phyloP scores from a whole-genome alignment of 345 rosid genomes.

The Conringia planisiliqua region DNA sequence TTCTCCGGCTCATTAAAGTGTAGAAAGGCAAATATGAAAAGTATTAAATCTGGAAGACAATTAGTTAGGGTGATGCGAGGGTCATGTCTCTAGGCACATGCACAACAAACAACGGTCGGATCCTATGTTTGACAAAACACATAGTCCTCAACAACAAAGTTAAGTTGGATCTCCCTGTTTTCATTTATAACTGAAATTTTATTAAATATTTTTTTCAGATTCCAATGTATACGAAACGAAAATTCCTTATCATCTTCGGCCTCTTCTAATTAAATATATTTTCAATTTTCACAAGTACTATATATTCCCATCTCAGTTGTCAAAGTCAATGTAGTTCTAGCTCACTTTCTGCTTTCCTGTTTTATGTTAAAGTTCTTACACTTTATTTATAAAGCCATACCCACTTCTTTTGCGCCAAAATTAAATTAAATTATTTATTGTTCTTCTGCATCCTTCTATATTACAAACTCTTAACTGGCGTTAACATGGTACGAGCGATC shows the following conservation, averaged over 20 bases:
- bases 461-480: neutral
- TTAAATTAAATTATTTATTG: neutral
- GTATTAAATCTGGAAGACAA: slow-evolving; percentile 26
- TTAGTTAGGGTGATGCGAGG: slow-evolving; percentile 34
- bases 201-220: slow-evolving; percentile 14
- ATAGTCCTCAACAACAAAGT: slow-evolving; percentile 24
- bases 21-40: slow-evolving; percentile 18
- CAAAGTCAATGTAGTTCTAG: slow-evolving; percentile 20
- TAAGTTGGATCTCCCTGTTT: slow-evolving; percentile 28
- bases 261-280: neutral
- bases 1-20: neutral
- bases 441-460: neutral
- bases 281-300: neutral
- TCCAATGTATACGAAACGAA: slow-evolving; percentile 10
- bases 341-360: neutral
- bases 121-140: slow-evolving; percentile 38
- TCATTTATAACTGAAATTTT: slow-evolving; percentile 11
- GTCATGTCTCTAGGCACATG: slow-evolving; percentile 32
- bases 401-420: neutral
- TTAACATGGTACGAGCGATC: neutral
- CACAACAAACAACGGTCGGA: slow-evolving; percentile 39
- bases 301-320: neutral
- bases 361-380: slow-evolving; percentile 6
- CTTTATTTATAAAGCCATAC: neutral
- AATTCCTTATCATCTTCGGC: slow-evolving; percentile 4